phyloP scores from a whole-genome alignment of 108 stramenopile species.

The Nannochloropsis gaditana region DNA sequence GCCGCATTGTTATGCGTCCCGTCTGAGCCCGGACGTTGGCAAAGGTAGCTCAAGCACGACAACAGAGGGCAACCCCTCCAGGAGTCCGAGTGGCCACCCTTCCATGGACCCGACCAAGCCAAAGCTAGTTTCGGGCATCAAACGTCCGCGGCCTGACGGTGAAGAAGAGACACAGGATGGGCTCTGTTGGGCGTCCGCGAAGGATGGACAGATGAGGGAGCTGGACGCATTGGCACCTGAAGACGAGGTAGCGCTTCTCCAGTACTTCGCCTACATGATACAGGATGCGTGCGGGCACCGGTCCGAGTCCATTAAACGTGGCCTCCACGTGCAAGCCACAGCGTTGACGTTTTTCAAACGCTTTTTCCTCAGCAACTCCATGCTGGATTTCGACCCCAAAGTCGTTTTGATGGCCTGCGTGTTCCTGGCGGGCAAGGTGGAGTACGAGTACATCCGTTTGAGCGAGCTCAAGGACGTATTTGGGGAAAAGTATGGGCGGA shows the following conservation, averaged over 20 bases:
- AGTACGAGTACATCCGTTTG: constrained; percentile 5
- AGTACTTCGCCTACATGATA: constrained; percentile 1
- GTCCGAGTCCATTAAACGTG: not conserved
- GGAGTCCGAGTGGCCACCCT: not conserved
- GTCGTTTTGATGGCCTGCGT: constrained; percentile 26
- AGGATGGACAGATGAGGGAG: not conserved
- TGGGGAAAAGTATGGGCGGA: constrained; percentile 7
- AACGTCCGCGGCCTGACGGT: not conserved
- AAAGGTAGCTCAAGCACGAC: not conserved
- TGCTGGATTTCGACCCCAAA: constrained; percentile 44
- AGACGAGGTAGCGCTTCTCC: constrained; percentile 11
- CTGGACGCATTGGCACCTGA: not conserved
- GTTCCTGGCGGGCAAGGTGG: constrained; percentile 14
- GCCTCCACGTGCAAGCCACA: constrained; percentile 27
- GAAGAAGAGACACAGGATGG: not conserved
- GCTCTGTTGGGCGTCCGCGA: not conserved
- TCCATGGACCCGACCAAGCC: not conserved
- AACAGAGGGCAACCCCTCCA: not conserved
- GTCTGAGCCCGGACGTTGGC: not conserved
- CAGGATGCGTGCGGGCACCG: constrained; percentile 7
- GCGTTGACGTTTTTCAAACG: constrained; percentile 41
- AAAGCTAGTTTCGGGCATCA: not conserved
- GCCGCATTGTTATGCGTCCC: not conserved
- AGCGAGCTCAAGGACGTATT: constrained; percentile 20
- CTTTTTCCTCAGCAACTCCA: constrained; percentile 49